These are phyloP conservation scores for Pueraria montana DNA, from an alignment of 306 rosid species.

Conservation along the genomic window DNA sequence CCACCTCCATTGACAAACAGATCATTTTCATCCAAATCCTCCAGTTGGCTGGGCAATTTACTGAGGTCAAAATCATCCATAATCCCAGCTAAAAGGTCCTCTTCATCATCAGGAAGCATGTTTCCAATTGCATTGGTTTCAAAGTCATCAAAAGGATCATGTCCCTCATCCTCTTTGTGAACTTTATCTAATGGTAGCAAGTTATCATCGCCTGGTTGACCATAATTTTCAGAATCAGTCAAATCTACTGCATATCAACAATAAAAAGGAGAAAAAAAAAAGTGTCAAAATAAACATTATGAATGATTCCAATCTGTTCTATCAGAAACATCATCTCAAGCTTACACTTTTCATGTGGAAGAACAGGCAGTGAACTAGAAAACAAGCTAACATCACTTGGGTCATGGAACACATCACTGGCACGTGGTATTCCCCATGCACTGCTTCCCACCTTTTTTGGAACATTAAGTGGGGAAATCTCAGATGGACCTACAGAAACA, in stretches of 20 bases:
- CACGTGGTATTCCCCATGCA: constrained; percentile 70
- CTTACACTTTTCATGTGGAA: constrained; percentile 84
- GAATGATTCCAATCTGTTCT: background rate
- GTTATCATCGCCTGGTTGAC: constrained; percentile 65
- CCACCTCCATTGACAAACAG: constrained; percentile 92
- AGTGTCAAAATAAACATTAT: constrained; percentile 32
- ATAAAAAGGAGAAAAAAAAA: background rate
- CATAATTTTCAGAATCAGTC: constrained; percentile 55
- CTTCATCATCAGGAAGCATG: constrained; percentile 89
- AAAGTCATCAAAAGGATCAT: constrained; percentile 64
- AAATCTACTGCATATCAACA: constrained; percentile 70
- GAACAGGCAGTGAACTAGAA: constrained; percentile 86
- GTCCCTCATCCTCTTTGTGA: constrained; percentile 55
- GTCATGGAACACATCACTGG: constrained; percentile 59
- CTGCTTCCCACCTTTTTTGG: constrained; percentile 57
- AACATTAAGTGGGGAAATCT: constrained; percentile 52
- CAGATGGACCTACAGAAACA: constrained; percentile 61
- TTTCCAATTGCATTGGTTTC: constrained; percentile 65
- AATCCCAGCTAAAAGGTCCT: constrained; percentile 88
- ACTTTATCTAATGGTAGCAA: constrained; percentile 56
- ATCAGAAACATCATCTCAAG: constrained; percentile 29
- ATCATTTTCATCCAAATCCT: constrained; percentile 89
- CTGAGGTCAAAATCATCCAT: constrained; percentile 91
- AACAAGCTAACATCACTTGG: constrained; percentile 83
- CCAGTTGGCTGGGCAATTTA: constrained; percentile 85